These are phyloP conservation scores for Ceratobasidium sp. DNA, from an alignment of 1,284 basidiomycete genomes.

Conservation along the genomic window DNA sequence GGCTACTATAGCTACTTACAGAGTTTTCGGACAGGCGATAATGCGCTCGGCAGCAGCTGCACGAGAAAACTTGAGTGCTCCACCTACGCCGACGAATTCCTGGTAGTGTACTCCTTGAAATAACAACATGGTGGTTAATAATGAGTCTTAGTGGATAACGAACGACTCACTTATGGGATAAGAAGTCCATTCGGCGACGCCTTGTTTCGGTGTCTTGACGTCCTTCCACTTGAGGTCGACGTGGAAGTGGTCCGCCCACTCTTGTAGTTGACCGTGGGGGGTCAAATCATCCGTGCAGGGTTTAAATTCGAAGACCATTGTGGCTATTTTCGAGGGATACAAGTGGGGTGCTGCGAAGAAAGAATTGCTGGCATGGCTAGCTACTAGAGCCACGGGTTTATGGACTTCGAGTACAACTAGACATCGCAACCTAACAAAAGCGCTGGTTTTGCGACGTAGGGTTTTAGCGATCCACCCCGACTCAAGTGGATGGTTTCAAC, in stretches of 20 bases:
- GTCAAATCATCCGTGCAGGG: neutral
- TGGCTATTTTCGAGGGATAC: neutral
- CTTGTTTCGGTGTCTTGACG: neutral
- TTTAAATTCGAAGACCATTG: neutral
- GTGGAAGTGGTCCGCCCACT: constrained; percentile 15
- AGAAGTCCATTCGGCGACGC: neutral
- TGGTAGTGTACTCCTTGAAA: too few relatives aligned
- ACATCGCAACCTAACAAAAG: too few relatives aligned
- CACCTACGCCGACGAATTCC: too few relatives aligned
- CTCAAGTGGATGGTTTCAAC: too few relatives aligned
- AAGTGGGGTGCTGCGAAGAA: neutral
- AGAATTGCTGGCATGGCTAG: neutral
- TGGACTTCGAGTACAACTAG: too few relatives aligned
- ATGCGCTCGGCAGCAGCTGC: too few relatives aligned
- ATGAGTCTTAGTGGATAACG: neutral
- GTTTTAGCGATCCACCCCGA: too few relatives aligned
- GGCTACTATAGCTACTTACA: neutral
- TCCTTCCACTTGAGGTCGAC: constrained; percentile 12
- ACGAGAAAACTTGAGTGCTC: too few relatives aligned
- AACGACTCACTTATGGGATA: constrained; percentile 32
- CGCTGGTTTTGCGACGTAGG: too few relatives aligned
- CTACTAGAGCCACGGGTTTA: neutral
- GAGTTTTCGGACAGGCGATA: neutral
- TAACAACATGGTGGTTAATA: too few relatives aligned
- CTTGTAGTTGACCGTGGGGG: constrained; percentile 13